Percentiles rank a stretch among this genome's conserved stretches.
phyloP scores from a whole-genome alignment of 2,329 filamentous ascomycete species.

The Fusarium keratoplasticum region DNA sequence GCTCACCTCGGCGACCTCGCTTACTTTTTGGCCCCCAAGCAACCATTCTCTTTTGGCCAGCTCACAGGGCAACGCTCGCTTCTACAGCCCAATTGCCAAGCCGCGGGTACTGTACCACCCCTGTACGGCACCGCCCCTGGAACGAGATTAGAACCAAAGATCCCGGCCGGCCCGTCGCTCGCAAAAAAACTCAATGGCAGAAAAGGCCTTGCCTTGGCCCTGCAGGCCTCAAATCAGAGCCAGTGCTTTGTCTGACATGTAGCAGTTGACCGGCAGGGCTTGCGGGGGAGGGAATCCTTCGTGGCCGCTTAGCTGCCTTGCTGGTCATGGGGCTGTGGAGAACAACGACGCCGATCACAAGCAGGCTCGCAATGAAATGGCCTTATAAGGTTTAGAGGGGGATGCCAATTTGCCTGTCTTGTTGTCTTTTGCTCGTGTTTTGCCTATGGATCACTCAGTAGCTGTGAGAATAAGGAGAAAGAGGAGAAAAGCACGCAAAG shows the following conservation, averaged over 20 bases:
- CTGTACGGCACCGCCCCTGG: background rate
- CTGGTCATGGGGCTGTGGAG: background rate
- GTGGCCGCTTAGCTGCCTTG: background rate
- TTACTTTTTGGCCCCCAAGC: background rate
- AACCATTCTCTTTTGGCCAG: background rate
- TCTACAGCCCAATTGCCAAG: constrained; percentile 1
- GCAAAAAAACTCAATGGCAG: background rate
- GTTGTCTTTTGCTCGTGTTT: background rate
- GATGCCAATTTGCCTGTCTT: background rate
- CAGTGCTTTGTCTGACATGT: background rate
- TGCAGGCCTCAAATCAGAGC: background rate
- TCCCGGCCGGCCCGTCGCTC: background rate
- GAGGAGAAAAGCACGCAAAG: background rate
- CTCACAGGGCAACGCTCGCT: background rate
- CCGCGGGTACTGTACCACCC: background rate
- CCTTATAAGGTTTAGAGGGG: background rate
- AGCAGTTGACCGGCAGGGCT: background rate
- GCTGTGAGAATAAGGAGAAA: background rate
- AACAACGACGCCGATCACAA: background rate
- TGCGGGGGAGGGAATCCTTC: background rate
- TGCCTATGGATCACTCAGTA: background rate
- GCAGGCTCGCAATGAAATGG: background rate
- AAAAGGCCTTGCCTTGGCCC: background rate
- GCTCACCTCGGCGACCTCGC: background rate
- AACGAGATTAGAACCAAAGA: background rate